A percentile compares a stretch with the other conserved stretches of the same genome.
Conservation (phyloP, 257 asterid species). For the Leptodermis oblonga region DNA sequence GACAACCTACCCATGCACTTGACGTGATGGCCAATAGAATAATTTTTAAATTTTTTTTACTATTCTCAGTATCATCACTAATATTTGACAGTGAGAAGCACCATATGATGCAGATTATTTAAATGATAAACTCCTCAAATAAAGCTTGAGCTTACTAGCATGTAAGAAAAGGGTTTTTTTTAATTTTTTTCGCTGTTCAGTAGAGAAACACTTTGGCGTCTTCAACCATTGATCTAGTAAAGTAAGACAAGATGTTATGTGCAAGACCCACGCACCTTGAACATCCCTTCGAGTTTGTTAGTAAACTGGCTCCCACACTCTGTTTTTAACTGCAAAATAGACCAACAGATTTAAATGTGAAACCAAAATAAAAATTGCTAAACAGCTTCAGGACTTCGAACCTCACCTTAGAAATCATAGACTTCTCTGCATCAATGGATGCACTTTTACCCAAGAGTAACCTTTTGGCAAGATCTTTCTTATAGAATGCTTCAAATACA, state of each 20-base stretch:
- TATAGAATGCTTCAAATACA: constrained; percentile 51
- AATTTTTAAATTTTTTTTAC: not conserved
- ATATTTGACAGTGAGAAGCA: not conserved
- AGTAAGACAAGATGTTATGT: not conserved
- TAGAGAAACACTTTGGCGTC: not conserved
- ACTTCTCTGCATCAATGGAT: constrained; percentile 95
- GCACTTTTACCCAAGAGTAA: constrained; percentile 92
- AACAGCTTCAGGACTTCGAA: constrained; percentile 12
- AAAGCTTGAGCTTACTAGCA: constrained; percentile 1
- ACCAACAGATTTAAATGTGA: constrained; percentile 14
- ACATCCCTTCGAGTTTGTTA: constrained; percentile 98
- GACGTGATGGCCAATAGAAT: not conserved
- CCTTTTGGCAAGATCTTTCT: constrained; percentile 78
- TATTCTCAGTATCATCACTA: not conserved
- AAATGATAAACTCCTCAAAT: not conserved
- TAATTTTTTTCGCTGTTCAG: not conserved
- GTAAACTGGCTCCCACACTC: constrained; percentile 99
- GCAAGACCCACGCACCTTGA: constrained; percentile 51
- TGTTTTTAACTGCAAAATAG: constrained; percentile 62
- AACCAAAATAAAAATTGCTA: constrained; percentile 8
- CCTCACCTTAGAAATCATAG: constrained; percentile 48
- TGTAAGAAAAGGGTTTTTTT: not conserved
- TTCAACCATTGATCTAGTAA: not conserved
- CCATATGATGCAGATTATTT: not conserved
- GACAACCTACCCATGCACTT: not conserved